These are phyloP conservation scores for Tylopilus orsonianus DNA, from an alignment of 1,284 basidiomycete genomes.

Conservation along the genomic window DNA sequence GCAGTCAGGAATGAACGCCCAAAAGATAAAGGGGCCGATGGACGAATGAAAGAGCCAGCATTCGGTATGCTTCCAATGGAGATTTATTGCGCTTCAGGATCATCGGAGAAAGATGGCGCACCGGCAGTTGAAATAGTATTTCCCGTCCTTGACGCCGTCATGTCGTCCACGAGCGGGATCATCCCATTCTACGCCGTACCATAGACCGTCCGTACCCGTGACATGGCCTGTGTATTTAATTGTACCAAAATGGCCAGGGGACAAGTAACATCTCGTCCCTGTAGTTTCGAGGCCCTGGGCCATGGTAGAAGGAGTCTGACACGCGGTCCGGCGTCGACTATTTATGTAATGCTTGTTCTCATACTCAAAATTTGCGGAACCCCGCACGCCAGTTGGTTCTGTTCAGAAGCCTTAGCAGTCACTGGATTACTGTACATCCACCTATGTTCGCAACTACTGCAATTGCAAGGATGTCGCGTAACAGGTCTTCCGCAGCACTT, in stretches of 20 bases:
- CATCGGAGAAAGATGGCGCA: conserved; percentile 39
- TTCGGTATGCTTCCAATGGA: conserved; percentile 43
- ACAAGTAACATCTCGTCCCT: conserved; percentile 53
- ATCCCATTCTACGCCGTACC: conserved; percentile 98
- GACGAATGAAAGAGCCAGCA: conserved; percentile 76
- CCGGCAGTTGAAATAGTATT: conserved; percentile 79
- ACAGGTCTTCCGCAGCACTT: conserved; percentile 35
- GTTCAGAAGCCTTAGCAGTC: neutral
- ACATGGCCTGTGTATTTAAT: conserved; percentile 73
- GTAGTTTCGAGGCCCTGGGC: conserved; percentile 29
- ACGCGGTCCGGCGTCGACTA: neutral
- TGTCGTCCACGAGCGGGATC: conserved; percentile 83
- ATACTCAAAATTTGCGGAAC: conserved; percentile 9
- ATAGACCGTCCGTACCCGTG: conserved; percentile 62
- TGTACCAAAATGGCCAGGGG: conserved; percentile 57
- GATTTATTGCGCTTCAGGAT: conserved; percentile 11
- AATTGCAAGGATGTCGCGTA: conserved; percentile 35
- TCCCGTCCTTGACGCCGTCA: conserved; percentile 77
- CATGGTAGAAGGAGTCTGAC: conserved; percentile 9
- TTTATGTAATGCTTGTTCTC: conserved; percentile 22
- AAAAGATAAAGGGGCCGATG: conserved; percentile 51
- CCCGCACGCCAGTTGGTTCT: neutral
- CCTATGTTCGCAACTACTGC: conserved; percentile 32
- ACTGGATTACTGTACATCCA: conserved; percentile 7
- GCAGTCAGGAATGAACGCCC: conserved; percentile 78